phyloP scores from a whole-genome alignment of 805 yeast genomes.

The Barnettozyma salicaria region DNA sequence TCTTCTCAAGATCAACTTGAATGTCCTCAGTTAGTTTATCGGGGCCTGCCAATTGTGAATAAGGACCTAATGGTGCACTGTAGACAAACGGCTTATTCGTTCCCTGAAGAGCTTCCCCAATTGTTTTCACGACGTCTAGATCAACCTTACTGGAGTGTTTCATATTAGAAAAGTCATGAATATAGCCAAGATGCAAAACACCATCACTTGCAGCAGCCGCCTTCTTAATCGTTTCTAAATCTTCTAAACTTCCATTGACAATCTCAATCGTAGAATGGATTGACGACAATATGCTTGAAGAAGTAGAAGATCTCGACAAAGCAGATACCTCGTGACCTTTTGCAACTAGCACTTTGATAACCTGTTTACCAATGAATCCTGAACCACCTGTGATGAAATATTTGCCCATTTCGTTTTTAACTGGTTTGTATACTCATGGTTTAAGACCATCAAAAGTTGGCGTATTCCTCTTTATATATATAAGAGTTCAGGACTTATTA shows the following conservation, averaged over 20 bases:
- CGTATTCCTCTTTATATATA: no score
- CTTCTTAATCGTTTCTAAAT: slow-evolving; percentile 25
- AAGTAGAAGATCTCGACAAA: slow-evolving; percentile 29
- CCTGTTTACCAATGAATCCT: slow-evolving; percentile 29
- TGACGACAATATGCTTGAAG: slow-evolving; percentile 24
- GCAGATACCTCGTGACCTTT: slow-evolving; percentile 28
- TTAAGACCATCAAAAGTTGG: no score
- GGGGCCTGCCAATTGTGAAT: no score
- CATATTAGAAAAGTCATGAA: slow-evolving; percentile 27
- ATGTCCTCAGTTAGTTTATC: not conserved
- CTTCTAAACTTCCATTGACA: slow-evolving; percentile 28
- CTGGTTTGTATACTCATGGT: no score
- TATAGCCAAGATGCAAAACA: slow-evolving; percentile 33
- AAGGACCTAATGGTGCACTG: no score
- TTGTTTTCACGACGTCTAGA: slow-evolving; percentile 25
- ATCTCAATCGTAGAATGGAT: slow-evolving; percentile 23
- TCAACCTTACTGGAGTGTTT: slow-evolving; percentile 23
- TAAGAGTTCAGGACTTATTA: no score
- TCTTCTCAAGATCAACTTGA: not conserved
- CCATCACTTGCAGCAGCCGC: slow-evolving; percentile 30
- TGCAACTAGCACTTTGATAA: slow-evolving; percentile 20
- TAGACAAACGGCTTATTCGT: slow-evolving; percentile 27
- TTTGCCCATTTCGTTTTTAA: slow-evolving; percentile 19
- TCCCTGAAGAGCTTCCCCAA: slow-evolving; percentile 27
- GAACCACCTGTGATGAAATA: slow-evolving; percentile 34